Conservation (phyloP, 176 grass and related monocot species). For the Tillandsia fasciculata region DNA sequence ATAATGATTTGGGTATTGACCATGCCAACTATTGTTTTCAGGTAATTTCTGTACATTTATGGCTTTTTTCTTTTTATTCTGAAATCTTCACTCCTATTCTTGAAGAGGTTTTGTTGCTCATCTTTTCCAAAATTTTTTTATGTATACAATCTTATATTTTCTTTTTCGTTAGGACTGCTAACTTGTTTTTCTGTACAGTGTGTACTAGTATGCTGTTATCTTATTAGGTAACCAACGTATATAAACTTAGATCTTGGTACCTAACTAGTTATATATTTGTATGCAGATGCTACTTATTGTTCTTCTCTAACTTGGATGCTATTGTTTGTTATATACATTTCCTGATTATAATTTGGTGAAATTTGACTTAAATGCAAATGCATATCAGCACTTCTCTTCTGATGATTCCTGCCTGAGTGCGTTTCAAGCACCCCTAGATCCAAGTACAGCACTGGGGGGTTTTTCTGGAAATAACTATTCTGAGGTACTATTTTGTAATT, state of each 20-base stretch:
- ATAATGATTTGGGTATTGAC: conserved; percentile 52
- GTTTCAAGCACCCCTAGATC: conserved; percentile 80
- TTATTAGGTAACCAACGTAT: neutral
- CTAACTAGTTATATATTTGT: neutral
- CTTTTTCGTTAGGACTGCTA: neutral
- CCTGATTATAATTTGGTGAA: neutral
- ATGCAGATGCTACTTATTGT: neutral
- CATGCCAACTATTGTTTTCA: conserved; percentile 92
- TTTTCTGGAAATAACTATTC: conserved; percentile 81
- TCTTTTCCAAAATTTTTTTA: neutral
- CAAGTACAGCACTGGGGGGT: conserved; percentile 78
- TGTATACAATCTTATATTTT: neutral
- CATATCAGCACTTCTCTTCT: conserved; percentile 90
- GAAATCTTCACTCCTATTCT: neutral
- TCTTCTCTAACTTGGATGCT: neutral
- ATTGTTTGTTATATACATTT: neutral
- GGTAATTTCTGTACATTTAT: conserved; percentile 23
- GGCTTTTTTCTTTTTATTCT: neutral
- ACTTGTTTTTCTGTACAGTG: neutral
- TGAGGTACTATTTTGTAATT: conserved; percentile 43
- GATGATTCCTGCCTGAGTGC: conserved; percentile 74
- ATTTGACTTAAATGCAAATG: conserved; percentile 6
- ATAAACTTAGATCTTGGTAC: neutral
- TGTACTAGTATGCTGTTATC: neutral
- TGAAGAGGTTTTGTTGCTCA: neutral